Evolutionary conservation across 345 rosid genomes (phyloP).

Genomic region (Eucalyptus shirleyi): DNA sequence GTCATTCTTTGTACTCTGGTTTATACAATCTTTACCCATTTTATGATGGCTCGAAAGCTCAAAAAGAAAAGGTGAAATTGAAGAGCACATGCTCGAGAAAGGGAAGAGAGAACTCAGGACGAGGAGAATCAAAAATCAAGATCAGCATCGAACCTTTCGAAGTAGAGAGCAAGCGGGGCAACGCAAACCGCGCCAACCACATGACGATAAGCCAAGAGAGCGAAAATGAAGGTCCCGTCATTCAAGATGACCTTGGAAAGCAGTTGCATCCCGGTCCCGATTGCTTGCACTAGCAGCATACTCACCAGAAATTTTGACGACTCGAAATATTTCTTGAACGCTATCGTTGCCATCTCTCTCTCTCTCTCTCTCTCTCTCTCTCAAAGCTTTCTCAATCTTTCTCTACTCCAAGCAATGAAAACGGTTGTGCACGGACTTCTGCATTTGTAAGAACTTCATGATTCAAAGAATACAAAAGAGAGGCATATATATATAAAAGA

Average conservation of each 20-base stretch:
- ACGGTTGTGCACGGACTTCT: not conserved
- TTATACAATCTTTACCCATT: not conserved
- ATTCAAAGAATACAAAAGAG: not conserved
- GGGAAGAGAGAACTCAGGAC: not conserved
- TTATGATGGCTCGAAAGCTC: not conserved
- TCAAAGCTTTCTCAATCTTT: not conserved
- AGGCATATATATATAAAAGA: not conserved
- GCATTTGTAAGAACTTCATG: not conserved
- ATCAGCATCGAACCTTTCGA: constrained; percentile 17
- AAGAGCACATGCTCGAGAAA: not conserved
- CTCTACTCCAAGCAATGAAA: not conserved
- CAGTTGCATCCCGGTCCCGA: constrained; percentile 26
- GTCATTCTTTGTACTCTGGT: not conserved
- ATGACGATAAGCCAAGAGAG: constrained; percentile 35
- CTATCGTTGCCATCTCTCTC: not conserved
- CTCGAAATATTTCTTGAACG: not conserved
- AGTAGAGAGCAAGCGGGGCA: constrained; percentile 32
- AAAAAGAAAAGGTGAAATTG: not conserved
- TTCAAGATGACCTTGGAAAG: constrained; percentile 18
- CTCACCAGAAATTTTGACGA: not conserved
- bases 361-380: not conserved
- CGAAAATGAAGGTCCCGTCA: constrained; percentile 26
- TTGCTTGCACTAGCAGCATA: constrained; percentile 13
- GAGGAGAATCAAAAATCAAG: not conserved
- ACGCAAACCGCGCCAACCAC: constrained; percentile 28